Base-by-base conservation (phyloP, 2,329 filamentous ascomycete genomes). In the Pyrenophora teres region DNA sequence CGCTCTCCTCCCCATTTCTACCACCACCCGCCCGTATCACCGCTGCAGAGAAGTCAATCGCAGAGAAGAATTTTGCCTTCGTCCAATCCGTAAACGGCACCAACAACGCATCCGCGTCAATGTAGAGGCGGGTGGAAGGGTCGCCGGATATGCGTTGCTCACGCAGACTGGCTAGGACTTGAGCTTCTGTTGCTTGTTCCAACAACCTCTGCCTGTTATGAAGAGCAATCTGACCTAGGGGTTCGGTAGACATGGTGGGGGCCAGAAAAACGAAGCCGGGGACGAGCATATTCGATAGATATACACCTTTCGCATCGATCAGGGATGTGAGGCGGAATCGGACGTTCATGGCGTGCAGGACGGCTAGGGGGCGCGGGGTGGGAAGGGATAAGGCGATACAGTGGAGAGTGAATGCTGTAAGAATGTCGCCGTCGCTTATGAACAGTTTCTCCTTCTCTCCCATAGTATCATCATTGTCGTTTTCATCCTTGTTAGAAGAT, bases 321-420 rank as follows among this genome's bases (percentile, higher is more conserved):
- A 66, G 27, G 2, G 46, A 50, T 10, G 54, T 35, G 3, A 67
- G 18, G 58, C 62, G 58, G 67, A 75, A 19, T 68, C 76, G 76
- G 12, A 75, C 50, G 33, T 76, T 74, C 45, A 78, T 72, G 2
- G 73, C 70, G 59, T 77, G 77, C 38, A 74, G 59, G n/a, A 76
- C 62, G 7, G 66, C 69, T 37, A 80, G 58, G 50, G 15, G 69
- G n/a, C 57, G 59, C n/a, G 62, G 60, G 40, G 60, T 63, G n/a
- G 52, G 23, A 50, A 60, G 19, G 62, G 56, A 36, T 63, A 62
- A 9, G 70, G 57, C 57, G 13, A 68, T 49, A 7, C 50, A 45
- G 8, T 71, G 70, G 4, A 65, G 36, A 10, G 46, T 46, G 56
- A 55, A 62, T 40, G 61, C 66, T 6, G 62, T 56, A 1, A 70